These are phyloP conservation scores for Phytophthora citrophthora DNA, from an alignment of 352 stramenopile species.

Conservation along the genomic window DNA sequence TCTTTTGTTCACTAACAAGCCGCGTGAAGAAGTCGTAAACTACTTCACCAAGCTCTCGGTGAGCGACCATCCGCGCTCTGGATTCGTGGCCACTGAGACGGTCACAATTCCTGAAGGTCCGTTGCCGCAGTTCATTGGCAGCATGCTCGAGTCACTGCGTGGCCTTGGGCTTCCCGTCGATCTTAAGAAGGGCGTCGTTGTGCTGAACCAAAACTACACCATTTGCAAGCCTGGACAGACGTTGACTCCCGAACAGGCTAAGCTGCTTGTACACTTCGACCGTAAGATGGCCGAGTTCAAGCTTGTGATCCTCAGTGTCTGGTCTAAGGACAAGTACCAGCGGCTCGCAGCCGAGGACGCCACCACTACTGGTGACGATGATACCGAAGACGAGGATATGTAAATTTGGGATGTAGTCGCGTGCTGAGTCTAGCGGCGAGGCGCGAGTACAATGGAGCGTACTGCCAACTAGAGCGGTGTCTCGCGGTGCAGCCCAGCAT, in stretches of 20 bases:
- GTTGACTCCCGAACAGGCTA: conserved; percentile 95
- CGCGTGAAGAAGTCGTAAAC: conserved; percentile 83
- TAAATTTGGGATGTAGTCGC: conserved; percentile 41
- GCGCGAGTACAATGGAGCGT: not conserved
- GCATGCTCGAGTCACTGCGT: conserved; percentile 97
- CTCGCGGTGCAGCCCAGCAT: conserved; percentile 5
- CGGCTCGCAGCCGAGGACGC: conserved; percentile 58
- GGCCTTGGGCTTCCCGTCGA: conserved; percentile 96
- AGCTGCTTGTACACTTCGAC: conserved; percentile 94
- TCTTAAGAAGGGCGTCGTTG: conserved; percentile 95
- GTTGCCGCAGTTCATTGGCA: conserved; percentile 94
- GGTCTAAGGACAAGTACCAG: conserved; percentile 80
- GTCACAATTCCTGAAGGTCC: conserved; percentile 90
- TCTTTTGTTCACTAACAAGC: conserved; percentile 95
- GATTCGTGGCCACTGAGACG: conserved; percentile 90
- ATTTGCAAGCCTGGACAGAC: conserved; percentile 96
- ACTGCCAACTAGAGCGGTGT: conserved; percentile 7
- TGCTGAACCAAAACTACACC: conserved; percentile 92
- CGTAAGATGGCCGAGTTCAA: conserved; percentile 90
- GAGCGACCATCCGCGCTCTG: conserved; percentile 94
- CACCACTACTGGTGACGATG: conserved; percentile 38
- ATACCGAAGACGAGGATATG: conserved; percentile 70
- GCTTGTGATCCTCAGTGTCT: conserved; percentile 79
- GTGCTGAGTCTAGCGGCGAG: conserved; percentile 9
- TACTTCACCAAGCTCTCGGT: conserved; percentile 94